Percentiles rank a stretch among this genome's conserved stretches.
Conservation (phyloP, 805 yeast species). For the Schwanniomyces occidentalis region DNA sequence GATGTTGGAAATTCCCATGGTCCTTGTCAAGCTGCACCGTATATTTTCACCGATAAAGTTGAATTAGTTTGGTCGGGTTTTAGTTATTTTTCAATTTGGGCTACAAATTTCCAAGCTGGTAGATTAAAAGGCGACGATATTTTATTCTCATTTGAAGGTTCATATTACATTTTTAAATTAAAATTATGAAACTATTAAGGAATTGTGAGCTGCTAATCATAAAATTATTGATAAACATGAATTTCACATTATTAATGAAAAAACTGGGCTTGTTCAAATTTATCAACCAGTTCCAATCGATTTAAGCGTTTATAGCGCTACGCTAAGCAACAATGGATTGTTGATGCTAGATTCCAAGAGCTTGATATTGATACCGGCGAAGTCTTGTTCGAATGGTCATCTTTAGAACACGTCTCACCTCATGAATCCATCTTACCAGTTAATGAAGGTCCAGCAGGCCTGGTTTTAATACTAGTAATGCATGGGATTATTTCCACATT, state of each 20-base stretch:
- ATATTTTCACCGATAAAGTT: constrained; percentile 33
- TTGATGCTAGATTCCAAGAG: constrained; percentile 36
- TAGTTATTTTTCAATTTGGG: constrained; percentile 30
- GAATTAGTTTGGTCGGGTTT: constrained; percentile 41
- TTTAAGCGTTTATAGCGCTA: constrained; percentile 25
- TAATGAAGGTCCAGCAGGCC: constrained; percentile 33
- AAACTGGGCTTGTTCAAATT: constrained; percentile 29
- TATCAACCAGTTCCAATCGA: constrained; percentile 34
- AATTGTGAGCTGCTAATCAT: constrained; percentile 35
- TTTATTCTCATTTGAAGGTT: constrained; percentile 27
- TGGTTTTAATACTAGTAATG: constrained; percentile 31
- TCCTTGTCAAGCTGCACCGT: constrained; percentile 32
- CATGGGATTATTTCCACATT: constrained; percentile 43
- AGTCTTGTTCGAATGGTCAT: constrained; percentile 34
- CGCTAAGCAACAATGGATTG: constrained; percentile 32
- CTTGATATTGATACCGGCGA: constrained; percentile 35
- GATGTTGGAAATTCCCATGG: constrained; percentile 18
- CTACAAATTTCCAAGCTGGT: constrained; percentile 30
- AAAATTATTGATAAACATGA: constrained; percentile 36
- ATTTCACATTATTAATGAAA: constrained; percentile 30
- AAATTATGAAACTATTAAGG: constrained; percentile 28
- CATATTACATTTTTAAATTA: constrained; percentile 31
- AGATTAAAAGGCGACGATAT: no score
- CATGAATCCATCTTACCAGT: constrained; percentile 29
- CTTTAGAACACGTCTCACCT: constrained; percentile 34